Conservation (phyloP, 768 basidiomycete genomes). For the Scleroderma bovista region DNA sequence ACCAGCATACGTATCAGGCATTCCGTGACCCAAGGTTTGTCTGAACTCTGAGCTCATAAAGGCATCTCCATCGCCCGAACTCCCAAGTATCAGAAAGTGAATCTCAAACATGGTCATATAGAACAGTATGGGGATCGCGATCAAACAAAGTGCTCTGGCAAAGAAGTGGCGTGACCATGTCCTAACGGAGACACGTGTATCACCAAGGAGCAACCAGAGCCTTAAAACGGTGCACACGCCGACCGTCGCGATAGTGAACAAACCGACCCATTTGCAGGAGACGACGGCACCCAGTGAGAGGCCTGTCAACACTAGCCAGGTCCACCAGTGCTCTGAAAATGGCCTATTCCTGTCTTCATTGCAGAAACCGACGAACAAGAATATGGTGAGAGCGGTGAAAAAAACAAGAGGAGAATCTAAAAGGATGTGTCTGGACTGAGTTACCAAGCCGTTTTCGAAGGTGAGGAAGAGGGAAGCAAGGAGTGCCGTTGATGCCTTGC, state of each 20-base stretch:
- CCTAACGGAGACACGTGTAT: conserved; percentile 68
- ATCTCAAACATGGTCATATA: conserved; percentile 98
- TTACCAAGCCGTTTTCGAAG: conserved; percentile 94
- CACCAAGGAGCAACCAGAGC: conserved; percentile 87
- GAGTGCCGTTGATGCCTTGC: conserved; percentile 87
- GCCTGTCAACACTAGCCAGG: conserved; percentile 83
- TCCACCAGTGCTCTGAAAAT: conserved; percentile 89
- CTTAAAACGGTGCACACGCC: conserved; percentile 81
- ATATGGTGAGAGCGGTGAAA: conserved; percentile 88
- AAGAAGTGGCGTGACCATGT: conserved; percentile 81
- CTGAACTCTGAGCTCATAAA: conserved; percentile 99
- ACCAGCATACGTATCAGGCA: conserved; percentile 93
- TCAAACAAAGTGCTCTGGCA: conserved; percentile 87
- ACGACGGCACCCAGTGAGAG: conserved; percentile 88
- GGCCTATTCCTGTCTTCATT: conserved; percentile 84
- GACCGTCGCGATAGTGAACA: conserved; percentile 95
- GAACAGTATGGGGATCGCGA: conserved; percentile 76
- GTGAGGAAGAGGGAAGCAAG: conserved; percentile 88
- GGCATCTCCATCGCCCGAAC: conserved; percentile 94
- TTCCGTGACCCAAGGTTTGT: conserved; percentile 83
- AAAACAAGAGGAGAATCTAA: conserved; percentile 98
- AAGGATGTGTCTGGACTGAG: conserved; percentile 94
- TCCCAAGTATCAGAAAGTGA: conserved; percentile 84
- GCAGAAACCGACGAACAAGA: conserved; percentile 85
- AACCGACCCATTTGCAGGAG: conserved; percentile 96